Percentiles rank a stretch among this genome's conserved stretches.
Conservation (phyloP, 176 grass and related monocot genomes). For the Paspalum vaginatum region DNA sequence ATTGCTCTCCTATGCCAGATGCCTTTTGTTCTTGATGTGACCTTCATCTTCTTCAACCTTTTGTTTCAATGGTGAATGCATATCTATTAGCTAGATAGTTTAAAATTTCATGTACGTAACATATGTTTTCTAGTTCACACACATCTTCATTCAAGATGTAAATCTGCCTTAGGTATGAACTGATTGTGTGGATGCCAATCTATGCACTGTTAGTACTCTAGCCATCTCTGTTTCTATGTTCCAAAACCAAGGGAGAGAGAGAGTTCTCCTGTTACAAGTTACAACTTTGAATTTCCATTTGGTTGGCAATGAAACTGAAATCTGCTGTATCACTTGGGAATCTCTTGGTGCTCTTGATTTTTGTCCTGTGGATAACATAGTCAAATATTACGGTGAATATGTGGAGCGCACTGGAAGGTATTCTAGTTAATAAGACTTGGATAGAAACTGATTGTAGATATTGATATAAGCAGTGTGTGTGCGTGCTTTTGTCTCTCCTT, state of each 20-base stretch:
- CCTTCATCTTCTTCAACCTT: constrained; percentile 12
- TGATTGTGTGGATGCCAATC: constrained; percentile 13
- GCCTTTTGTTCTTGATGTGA: constrained; percentile 19
- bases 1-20: constrained; percentile 27
- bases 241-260: background rate
- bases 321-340: background rate
- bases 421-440: background rate
- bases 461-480: background rate
- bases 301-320: constrained; percentile 18
- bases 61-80: constrained; percentile 11
- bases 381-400: constrained; percentile 9
- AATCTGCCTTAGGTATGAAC: constrained; percentile 12
- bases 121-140: constrained; percentile 7
- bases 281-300: constrained; percentile 6
- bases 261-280: background rate
- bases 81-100: constrained; percentile 6
- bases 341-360: too few relatives aligned
- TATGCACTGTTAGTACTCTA: constrained; percentile 11
- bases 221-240: background rate
- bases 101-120: background rate
- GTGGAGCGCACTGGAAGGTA: background rate
- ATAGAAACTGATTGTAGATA: background rate
- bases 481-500: too few relatives aligned
- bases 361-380: too few relatives aligned
- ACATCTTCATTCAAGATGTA: background rate